phyloP scores from a whole-genome alignment of 192 early-diverging fungal species.

The Coemansia pectinata region DNA sequence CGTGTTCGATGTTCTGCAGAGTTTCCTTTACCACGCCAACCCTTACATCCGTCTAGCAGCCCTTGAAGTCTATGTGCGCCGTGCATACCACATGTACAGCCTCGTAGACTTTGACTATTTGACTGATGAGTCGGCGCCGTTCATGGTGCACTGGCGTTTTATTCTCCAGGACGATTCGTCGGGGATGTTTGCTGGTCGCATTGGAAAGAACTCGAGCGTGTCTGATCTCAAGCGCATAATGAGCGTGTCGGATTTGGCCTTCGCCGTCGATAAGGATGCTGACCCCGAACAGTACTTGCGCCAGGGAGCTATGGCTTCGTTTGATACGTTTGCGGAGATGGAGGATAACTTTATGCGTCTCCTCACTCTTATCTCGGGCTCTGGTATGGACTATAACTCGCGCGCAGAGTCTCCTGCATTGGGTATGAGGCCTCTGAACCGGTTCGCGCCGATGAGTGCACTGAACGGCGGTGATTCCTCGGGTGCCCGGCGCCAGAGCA shows the following conservation, averaged over 20 bases:
- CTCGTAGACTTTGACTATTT: constrained; percentile 81
- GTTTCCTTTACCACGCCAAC: constrained; percentile 90
- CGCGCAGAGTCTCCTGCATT: constrained; percentile 51
- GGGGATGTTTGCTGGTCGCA: constrained; percentile 37
- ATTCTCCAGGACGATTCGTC: constrained; percentile 66
- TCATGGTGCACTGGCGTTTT: constrained; percentile 78
- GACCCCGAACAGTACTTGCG: constrained; percentile 72
- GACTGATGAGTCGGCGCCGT: constrained; percentile 61
- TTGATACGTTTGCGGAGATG: constrained; percentile 69
- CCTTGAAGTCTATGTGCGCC: constrained; percentile 94
- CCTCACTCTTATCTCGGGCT: constrained; percentile 61
- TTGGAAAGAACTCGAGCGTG: constrained; percentile 31
- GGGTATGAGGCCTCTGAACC: constrained; percentile 24
- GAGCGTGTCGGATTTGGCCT: constrained; percentile 80
- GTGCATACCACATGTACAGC: constrained; percentile 97
- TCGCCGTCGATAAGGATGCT: constrained; percentile 66
- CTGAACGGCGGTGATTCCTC: constrained; percentile 18
- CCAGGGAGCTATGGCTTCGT: constrained; percentile 84
- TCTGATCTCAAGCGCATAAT: constrained; percentile 66
- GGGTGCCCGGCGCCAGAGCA: constrained; percentile 15
- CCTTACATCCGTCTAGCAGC: constrained; percentile 78
- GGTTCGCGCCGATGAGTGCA: constrained; percentile 52
- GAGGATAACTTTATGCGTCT: constrained; percentile 62
- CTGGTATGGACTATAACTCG: constrained; percentile 43
- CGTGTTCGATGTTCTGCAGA: constrained; percentile 92